These are phyloP conservation scores for Exophiala sp. DNA, from an alignment of 2,329 filamentous ascomycete species.

Conservation along the genomic window DNA sequence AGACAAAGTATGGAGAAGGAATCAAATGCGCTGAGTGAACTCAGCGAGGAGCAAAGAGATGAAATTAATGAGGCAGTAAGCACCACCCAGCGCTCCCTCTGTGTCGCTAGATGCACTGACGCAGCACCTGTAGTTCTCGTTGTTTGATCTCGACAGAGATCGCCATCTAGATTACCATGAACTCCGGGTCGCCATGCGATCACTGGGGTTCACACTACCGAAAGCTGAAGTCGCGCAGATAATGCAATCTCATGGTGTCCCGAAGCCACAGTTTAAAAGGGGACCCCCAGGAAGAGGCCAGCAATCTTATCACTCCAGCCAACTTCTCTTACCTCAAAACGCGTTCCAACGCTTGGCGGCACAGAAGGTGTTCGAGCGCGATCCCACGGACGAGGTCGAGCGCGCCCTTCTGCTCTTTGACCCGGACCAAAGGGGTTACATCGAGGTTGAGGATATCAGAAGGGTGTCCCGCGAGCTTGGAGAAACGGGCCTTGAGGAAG, in stretches of 20 bases:
- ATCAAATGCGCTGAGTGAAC: constrained; percentile 47
- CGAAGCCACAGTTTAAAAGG: constrained; percentile 53
- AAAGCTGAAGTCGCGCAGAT: constrained; percentile 78
- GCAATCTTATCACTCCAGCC: constrained; percentile 51
- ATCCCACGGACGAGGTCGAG: constrained; percentile 84
- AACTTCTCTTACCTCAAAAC: constrained; percentile 65
- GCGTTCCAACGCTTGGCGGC: constrained; percentile 72
- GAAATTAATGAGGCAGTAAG: constrained; percentile 88
- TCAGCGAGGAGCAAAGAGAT: constrained; percentile 84
- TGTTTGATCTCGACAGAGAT: constrained; percentile 97
- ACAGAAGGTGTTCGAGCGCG: constrained; percentile 69
- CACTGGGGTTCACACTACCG: constrained; percentile 84
- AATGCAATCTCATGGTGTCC: constrained; percentile 72
- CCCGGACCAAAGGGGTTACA: constrained; percentile 81
- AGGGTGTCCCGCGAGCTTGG: constrained; percentile 85
- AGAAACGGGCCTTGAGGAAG: constrained; percentile 78
- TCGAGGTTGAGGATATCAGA: constrained; percentile 80
- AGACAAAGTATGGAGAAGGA: constrained; percentile 42
- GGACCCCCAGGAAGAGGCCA: constrained; percentile 25
- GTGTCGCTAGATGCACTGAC: constrained; percentile 2
- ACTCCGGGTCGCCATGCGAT: constrained; percentile 91
- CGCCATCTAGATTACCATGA: constrained; percentile 94
- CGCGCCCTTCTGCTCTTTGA: constrained; percentile 93
- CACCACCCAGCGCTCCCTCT: not conserved
- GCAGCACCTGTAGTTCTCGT: constrained; percentile 60